Evolutionary conservation across 305 asterid species (phyloP), one percentile per base, ranked within the genome.

Genomic region (Fraxinus sp.): DNA sequence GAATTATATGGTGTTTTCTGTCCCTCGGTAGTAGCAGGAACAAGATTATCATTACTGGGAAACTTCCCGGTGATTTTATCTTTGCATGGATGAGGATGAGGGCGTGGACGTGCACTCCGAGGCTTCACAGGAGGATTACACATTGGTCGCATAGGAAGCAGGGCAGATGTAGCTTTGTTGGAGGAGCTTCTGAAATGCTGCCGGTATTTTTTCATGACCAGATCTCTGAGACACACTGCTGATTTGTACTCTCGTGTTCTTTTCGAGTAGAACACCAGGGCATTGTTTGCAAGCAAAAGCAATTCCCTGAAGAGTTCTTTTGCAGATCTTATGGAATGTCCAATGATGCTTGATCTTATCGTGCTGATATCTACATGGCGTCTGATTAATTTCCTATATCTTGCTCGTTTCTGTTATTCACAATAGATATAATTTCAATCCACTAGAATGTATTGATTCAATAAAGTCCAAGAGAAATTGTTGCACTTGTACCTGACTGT

Each of bases 221-320:
- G 78, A 28, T 86, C 86, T 83, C 98, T 90, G 18, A 95, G 91
- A 59, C 90, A 78, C 70, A 66, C 33, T 7, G 95, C 98, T 9
- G 98, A 85, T 86, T 95, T 92, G 83, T 91, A 88, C 78, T 93
- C 98, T 1, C 93, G 87, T 0, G 97, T 95, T 81, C 95, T 85
- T 81, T 89, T 90, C 0, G 97, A 92, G 87, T 94, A 93, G 14
- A 93, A 95, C 75, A 92, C 93, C 30, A 91, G 85, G 14, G 97
- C 97, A 5, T 93, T 95, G 82, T 86, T 91, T 1, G 97, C 92
- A 22, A 93, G 90, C 84, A 95, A 59, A 37, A 92, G 96, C 87
- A 93, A 74, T 90, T 93, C 98, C 24, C 94, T 86, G 87, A 92
- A 95, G 83, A 93, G 95, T 77, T 92, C 96, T 78, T 85, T 88